These are phyloP conservation scores for Luzula sylvatica DNA, from an alignment of 176 grass and related monocot genomes.

Conservation along the genomic window DNA sequence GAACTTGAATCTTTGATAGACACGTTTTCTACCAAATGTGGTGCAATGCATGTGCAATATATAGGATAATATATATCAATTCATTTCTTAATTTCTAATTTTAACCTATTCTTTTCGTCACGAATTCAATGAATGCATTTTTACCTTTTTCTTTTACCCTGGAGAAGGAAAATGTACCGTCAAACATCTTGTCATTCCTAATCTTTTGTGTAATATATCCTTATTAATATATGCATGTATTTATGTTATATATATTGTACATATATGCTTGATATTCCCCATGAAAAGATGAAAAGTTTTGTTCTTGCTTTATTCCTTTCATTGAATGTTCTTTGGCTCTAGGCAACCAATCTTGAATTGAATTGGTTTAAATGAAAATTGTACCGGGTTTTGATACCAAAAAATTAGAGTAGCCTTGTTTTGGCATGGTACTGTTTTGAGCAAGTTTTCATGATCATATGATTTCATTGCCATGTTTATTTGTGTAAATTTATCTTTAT, in stretches of 20 bases:
- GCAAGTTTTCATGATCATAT: slow-evolving; percentile 5
- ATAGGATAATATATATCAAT: slow-evolving; percentile 1
- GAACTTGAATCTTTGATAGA: slow-evolving; percentile 40
- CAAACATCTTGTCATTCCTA: slow-evolving; percentile 15
- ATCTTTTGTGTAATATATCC: slow-evolving; percentile 33
- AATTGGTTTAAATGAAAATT: slow-evolving; percentile 20
- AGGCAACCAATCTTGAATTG: slow-evolving; percentile 3
- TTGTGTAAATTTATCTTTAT: no score
- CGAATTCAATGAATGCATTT: background rate
- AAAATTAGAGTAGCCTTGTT: background rate
- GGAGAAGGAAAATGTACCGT: slow-evolving; percentile 9
- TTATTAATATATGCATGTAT: background rate
- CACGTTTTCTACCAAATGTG: slow-evolving; percentile 36
- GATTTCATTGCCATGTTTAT: no score
- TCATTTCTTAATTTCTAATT: background rate
- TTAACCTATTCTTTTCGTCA: slow-evolving; percentile 7
- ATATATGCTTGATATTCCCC: slow-evolving; percentile 17
- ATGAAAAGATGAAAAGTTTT: slow-evolving; percentile 45
- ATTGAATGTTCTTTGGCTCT: slow-evolving; percentile 20
- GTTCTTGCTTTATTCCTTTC: slow-evolving; percentile 25
- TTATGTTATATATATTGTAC: slow-evolving; percentile 35
- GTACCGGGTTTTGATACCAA: slow-evolving; percentile 11
- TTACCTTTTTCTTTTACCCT: slow-evolving; percentile 13
- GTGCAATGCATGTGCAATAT: slow-evolving; percentile 41
- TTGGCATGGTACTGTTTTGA: slow-evolving; percentile 22